Evolutionary conservation across 1,139 yeast genomes (phyloP).

Genomic region (Taphrina confusa): DNA sequence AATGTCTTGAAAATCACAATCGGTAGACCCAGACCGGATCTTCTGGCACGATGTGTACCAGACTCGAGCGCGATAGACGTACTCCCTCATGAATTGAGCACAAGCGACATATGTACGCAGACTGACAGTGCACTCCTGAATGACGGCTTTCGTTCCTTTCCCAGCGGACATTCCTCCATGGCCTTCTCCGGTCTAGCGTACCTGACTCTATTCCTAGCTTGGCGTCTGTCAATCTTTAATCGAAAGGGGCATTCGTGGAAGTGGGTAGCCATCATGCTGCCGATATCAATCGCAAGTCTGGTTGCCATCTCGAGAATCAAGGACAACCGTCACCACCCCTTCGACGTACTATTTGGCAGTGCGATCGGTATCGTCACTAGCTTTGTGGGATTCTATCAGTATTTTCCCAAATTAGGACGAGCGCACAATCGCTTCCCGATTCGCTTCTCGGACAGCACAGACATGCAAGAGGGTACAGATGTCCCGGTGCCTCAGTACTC

Average conservation of each 20-base stretch:
- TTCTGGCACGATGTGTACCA: conserved; percentile 69
- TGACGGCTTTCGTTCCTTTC: conserved; percentile 78
- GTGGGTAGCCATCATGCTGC: conserved; percentile 49
- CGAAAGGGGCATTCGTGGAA: conserved; percentile 60
- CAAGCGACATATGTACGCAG: conserved; percentile 49
- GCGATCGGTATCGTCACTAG: conserved; percentile 3
- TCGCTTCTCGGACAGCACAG: not conserved
- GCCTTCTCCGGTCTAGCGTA: conserved; percentile 58
- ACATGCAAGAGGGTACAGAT: too few species aligned
- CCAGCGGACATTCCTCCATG: conserved; percentile 66
- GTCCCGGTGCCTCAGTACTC: too few species aligned
- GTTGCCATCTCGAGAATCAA: conserved; percentile 73
- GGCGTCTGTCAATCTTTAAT: conserved; percentile 56
- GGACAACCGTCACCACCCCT: conserved; percentile 36
- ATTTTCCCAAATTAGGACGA: not conserved
- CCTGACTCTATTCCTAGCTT: conserved; percentile 63
- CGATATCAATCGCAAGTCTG: conserved; percentile 60
- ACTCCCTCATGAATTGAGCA: conserved; percentile 26
- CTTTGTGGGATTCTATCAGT: conserved; percentile 10
- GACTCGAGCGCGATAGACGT: conserved; percentile 37
- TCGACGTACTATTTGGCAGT: conserved; percentile 32
- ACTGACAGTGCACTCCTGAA: conserved; percentile 48
- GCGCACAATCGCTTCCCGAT: conserved; percentile 1
- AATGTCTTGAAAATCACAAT: conserved; percentile 69
- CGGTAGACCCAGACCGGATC: conserved; percentile 79